Evolutionary conservation across 169 alveolate genomes (phyloP).

Genomic region (Sarcocystis neurona): DNA sequence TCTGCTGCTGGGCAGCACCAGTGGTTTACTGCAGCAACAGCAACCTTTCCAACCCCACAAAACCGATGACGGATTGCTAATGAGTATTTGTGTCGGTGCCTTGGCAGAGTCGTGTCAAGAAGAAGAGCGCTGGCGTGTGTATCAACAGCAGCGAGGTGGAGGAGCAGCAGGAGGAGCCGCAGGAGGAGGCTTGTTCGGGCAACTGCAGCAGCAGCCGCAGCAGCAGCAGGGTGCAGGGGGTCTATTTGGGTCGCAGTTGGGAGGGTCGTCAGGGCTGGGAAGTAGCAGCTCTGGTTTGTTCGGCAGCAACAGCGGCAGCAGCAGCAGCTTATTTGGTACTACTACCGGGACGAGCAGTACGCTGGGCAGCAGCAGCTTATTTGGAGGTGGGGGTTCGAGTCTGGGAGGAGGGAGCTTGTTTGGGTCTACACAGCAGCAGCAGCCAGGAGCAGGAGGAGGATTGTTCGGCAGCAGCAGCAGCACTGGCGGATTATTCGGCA

Average conservation of each 20-base stretch:
- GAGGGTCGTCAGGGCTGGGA: neutral
- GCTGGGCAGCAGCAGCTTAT: neutral
- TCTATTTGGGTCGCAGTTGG: slow-evolving; percentile 25
- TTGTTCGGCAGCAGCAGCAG: neutral
- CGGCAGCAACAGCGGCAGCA: neutral
- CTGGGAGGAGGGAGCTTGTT: slow-evolving; percentile 1
- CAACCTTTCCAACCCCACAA: slow-evolving; percentile 53
- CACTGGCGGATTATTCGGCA: slow-evolving; percentile 55
- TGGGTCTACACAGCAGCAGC: slow-evolving; percentile 18
- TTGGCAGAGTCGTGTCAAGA: slow-evolving; percentile 18
- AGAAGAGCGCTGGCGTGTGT: slow-evolving; percentile 47
- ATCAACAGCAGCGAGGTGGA: slow-evolving; percentile 42
- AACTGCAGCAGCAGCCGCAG: neutral
- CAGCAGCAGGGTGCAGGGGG: slow-evolving; percentile 8
- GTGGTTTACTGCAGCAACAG: slow-evolving; percentile 45
- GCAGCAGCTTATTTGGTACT: neutral
- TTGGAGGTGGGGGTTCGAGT: neutral
- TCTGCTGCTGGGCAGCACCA: slow-evolving; percentile 12
- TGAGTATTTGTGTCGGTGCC: slow-evolving; percentile 49
- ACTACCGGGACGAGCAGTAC: neutral
- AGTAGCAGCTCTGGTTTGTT: neutral
- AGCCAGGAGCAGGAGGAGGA: neutral
- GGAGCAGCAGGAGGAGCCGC: neutral
- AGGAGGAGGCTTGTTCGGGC: slow-evolving; percentile 10
- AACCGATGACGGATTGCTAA: slow-evolving; percentile 34